Evolutionary conservation across 306 rosid species (phyloP), one percentile per base, ranked within the genome.

Genomic region (Urtica urens): DNA sequence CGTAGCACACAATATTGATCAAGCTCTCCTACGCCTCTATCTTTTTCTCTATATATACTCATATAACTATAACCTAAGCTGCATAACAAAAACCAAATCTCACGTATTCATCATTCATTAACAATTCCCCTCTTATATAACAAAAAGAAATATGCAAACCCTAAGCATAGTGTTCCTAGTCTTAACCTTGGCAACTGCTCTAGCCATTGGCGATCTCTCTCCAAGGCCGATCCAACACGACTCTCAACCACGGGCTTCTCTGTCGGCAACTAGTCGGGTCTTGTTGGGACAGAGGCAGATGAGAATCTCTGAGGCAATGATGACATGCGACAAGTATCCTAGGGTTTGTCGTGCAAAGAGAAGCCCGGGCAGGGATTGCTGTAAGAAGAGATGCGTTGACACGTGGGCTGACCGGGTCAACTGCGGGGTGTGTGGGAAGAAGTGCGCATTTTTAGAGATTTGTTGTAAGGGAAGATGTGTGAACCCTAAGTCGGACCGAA

Each of bases 401-500:
- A 13, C 72, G 27, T 12, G 47, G n/a, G 46, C 21, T 0, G 83
- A 82, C 37, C 38, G 26, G 23, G 20, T 58, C 17, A 82, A 82
- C 51, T 82, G 93, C 34, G 86, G 93, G 16, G 68, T 12, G 55
- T 82, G 93, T 46, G 86, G 83, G 30, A 78, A 70, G 70, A 82
- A 72, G 55, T 82, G 93, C 38, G 57, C 53, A 49, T 72, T 53
- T 41, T 37, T 49, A 3, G 67, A 82, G 72, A 57, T 72, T 7
- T 82, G 93, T 38, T 82, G 86, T 24, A 53, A 56, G 18, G 86
- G 86, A 0, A 63, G 62, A 65, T 82, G 93, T n/a, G 83, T 78
- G 67, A 82, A 64, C n/a, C 68, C 83, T 0, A 67, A 43, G 55
- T 55, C 55, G 18, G 63, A 72, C 33, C 26, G 58, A 58, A 70